These are phyloP conservation scores for Aegilops speltoides DNA, from an alignment of 176 grass and related monocot genomes.

Conservation along the genomic window DNA sequence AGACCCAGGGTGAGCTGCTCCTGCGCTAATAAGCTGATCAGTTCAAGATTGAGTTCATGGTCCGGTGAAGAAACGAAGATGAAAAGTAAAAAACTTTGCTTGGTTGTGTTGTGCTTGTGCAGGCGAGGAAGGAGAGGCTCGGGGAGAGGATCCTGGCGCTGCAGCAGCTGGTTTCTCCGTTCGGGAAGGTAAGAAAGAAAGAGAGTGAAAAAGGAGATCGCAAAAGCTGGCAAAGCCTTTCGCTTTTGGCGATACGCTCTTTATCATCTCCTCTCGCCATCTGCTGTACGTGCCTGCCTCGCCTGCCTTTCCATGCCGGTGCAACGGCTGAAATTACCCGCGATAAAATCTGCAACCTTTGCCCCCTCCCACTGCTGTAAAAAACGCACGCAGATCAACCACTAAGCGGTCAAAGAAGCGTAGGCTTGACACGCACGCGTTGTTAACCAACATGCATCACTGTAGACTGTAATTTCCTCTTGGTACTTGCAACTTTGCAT, in stretches of 20 bases:
- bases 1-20: constrained; percentile 43
- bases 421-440: too few species aligned
- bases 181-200: constrained; percentile 59
- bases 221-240: neutral
- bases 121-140: constrained; percentile 66
- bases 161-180: constrained; percentile 82
- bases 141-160: constrained; percentile 80
- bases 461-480: too few species aligned
- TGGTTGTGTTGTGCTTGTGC: neutral
- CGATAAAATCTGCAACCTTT: neutral
- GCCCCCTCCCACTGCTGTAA: neutral
- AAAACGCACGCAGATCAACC: neutral
- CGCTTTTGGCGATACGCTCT: constrained; percentile 44
- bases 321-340: neutral
- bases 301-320: neutral
- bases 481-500: too few species aligned
- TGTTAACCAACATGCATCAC: too few species aligned
- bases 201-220: neutral
- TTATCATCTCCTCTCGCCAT: neutral
- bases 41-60: neutral
- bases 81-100: neutral
- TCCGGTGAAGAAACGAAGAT: neutral
- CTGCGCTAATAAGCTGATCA: neutral
- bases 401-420: neutral
- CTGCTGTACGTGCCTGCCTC: constrained; percentile 19